Percentiles rank a stretch among this genome's conserved stretches.
phyloP scores from a whole-genome alignment of 169 alveolate genomes.

The Sarcocystis neurona region DNA sequence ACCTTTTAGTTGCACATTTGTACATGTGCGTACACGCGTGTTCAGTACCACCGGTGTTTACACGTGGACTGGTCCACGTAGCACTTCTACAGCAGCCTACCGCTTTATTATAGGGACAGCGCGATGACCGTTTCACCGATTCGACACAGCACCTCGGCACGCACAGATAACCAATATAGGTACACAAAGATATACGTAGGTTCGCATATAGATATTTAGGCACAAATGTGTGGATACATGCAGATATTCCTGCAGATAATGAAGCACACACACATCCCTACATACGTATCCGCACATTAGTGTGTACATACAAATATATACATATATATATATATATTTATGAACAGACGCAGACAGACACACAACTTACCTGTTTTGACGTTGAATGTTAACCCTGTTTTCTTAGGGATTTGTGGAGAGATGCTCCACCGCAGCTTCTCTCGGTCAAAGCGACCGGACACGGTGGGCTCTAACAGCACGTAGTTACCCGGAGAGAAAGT shows the following conservation, averaged over 20 bases:
- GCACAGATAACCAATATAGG: too few species aligned
- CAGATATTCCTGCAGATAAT: too few species aligned
- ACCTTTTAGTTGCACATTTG: too few species aligned
- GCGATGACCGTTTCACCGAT: too few species aligned
- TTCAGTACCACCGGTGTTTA: too few species aligned
- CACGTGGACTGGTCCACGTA: too few species aligned
- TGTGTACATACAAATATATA: neutral
- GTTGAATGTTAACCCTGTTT: constrained; percentile 42
- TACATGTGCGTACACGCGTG: too few species aligned
- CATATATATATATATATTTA: neutral
- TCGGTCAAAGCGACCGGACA: constrained; percentile 51
- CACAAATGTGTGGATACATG: neutral
- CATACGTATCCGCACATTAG: neutral
- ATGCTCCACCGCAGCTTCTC: constrained; percentile 53
- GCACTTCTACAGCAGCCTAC: too few species aligned
- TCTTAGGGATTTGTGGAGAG: constrained; percentile 41
- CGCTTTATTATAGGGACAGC: too few species aligned
- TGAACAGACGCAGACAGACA: neutral
- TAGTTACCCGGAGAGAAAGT: constrained; percentile 63
- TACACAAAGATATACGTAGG: neutral
- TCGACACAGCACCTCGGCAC: too few species aligned
- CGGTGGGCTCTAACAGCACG: constrained; percentile 68
- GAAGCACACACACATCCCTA: too few species aligned
- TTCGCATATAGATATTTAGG: neutral
- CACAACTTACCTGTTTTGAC: constrained; percentile 21